phyloP scores from a whole-genome alignment of 163 green algal genomes.

The Coccomyxa subellipsoidea region DNA sequence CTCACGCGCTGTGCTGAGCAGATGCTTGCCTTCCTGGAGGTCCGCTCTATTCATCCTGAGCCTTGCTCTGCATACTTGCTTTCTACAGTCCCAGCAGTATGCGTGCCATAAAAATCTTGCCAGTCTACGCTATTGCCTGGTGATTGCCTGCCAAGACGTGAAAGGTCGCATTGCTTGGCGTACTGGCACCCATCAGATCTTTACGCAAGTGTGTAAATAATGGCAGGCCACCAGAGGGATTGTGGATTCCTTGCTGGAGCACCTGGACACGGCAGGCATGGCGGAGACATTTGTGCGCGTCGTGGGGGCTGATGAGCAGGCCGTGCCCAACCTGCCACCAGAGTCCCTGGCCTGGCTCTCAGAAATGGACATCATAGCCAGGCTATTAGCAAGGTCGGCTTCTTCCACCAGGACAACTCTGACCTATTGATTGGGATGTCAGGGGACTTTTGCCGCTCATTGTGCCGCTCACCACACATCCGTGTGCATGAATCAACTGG shows the following conservation, averaged over 20 bases:
- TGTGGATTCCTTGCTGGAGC: conserved; percentile 70
- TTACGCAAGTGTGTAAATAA: background rate
- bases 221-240: conserved; percentile 43
- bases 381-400: conserved; percentile 60
- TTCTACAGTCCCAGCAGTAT: too few species aligned
- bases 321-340: conserved; percentile 49
- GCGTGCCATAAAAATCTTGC: too few species aligned
- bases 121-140: too few species aligned
- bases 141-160: too few species aligned
- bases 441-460: too few species aligned
- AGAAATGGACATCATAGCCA: conserved; percentile 79
- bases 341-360: conserved; percentile 71
- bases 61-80: background rate
- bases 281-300: conserved; percentile 90
- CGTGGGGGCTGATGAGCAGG: conserved; percentile 88
- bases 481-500: background rate
- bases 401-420: too few species aligned
- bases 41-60: background rate
- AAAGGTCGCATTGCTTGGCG: too few species aligned
- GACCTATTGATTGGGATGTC: too few species aligned
- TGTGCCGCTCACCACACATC: too few species aligned
- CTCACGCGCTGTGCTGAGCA: conserved; percentile 77
- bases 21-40: conserved; percentile 72
- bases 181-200: too few species aligned
- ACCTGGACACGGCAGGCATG: conserved; percentile 87